Evolutionary conservation across 2,329 filamentous ascomycete genomes (phyloP), one percentile per base, ranked within the genome.

Genomic region (Zarea fungicola): DNA sequence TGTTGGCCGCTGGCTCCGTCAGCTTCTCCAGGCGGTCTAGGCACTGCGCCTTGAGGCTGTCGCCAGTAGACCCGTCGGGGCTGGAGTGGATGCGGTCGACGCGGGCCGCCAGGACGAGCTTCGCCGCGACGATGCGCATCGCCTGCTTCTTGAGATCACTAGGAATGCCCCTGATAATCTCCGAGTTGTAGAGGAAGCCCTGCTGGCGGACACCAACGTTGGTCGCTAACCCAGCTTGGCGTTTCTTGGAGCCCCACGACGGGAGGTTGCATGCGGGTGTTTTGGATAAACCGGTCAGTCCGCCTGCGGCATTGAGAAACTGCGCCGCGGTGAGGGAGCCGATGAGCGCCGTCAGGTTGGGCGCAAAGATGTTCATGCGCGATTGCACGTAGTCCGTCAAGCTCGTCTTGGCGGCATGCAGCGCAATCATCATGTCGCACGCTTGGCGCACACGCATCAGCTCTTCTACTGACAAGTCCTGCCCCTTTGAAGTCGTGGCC

Each of bases 361-460:
- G 93, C 5, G 93, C 93, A 63, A 97, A 97, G 28, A 95, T 77
- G 57, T 87, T 93, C 89, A 99, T 97, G 53, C 93, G 87, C 29
- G 92, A 96, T 68, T 96, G 89, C 14, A 99, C 93, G 61, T 96
- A 99, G 63, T 93, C 86, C 2, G 89, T 95, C 48, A 99, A 77
- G 1, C 84, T 87, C 53, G 80, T 85, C 68, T 96, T 96, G 23
- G 92, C 90, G 56, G 78, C 83, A 64, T 97, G 89, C 9, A 99
- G 81, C 31, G 84, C 79, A n/a, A 97, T 76, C 9, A 89, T 85
- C 81, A 95, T 93, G 55, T 90, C 82, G 67, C 91, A 96, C 8
- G 90, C 92, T 45, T 80, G 77, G 23, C 85, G 71, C 18, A 96
- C 84, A 22, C 80, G 77, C 42, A 84, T 75, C 6, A 97, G 75